Evolutionary conservation across 148 eudicot genomes (phyloP).

Genomic region (Nepenthes gracilis): DNA sequence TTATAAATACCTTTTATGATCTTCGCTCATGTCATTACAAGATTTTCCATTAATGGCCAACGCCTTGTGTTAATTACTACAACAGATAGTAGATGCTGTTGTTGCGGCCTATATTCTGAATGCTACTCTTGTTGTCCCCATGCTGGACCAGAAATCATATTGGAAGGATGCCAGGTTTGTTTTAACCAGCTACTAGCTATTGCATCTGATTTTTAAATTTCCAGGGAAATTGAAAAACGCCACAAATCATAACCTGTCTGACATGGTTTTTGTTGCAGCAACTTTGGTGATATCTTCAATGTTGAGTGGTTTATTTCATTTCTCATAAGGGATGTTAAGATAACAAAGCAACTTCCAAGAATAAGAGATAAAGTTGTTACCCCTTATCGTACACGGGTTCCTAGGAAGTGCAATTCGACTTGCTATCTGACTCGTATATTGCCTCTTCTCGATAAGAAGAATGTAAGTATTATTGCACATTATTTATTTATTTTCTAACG

Average conservation of each 20-base stretch:
- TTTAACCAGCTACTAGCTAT: neutral
- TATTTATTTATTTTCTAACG: too few species aligned
- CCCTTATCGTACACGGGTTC: constrained; percentile 49
- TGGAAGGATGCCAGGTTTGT: constrained; percentile 85
- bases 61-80: constrained; percentile 8
- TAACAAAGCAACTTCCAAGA: constrained; percentile 52
- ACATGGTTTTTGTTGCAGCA: constrained; percentile 29
- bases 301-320: constrained; percentile 57
- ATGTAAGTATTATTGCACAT: constrained; percentile 30
- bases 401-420: constrained; percentile 50
- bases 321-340: constrained; percentile 62
- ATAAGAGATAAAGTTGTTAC: constrained; percentile 31
- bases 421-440: constrained; percentile 55
- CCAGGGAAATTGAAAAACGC: neutral
- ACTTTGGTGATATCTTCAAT: constrained; percentile 69
- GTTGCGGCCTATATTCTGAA: constrained; percentile 74
- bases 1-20: neutral
- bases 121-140: constrained; percentile 76
- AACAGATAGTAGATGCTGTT: constrained; percentile 82
- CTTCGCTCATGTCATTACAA: neutral
- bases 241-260: neutral
- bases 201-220: constrained; percentile 3
- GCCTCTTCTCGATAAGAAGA: constrained; percentile 60
- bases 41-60: neutral
- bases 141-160: constrained; percentile 68